phyloP scores from a whole-genome alignment of 306 rosid genomes.

The Dalbergia cochinchinensis region DNA sequence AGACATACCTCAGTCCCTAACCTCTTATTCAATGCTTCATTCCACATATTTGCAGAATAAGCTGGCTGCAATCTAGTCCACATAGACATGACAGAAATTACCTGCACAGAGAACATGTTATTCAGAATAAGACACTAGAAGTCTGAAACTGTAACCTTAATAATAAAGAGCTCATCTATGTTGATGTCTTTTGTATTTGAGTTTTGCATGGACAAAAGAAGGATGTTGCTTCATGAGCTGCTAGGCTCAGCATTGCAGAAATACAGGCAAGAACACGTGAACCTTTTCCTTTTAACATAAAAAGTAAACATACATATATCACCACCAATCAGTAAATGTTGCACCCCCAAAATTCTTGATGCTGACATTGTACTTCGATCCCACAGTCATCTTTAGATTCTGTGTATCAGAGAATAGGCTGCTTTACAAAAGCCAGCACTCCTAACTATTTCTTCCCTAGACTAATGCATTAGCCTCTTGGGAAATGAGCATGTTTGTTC shows the following conservation, averaged over 20 bases:
- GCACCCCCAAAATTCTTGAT: constrained; percentile 9
- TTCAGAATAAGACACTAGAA: constrained; percentile 38
- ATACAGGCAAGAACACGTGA: too few relatives aligned
- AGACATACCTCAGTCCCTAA: constrained; percentile 78
- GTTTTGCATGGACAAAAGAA: constrained; percentile 1
- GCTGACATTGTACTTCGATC: constrained; percentile 10
- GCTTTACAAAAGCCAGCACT: constrained; percentile 14
- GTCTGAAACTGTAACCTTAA: constrained; percentile 12
- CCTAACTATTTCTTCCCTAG: constrained; percentile 30
- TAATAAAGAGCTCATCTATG: background rate
- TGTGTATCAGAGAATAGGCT: background rate
- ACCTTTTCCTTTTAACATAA: constrained; percentile 13
- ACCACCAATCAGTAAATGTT: background rate
- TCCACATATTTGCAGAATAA: constrained; percentile 97
- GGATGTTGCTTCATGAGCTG: constrained; percentile 7
- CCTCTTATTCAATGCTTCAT: constrained; percentile 94
- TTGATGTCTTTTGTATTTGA: background rate
- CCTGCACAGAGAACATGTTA: constrained; percentile 56
- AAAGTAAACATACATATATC: constrained; percentile 5
- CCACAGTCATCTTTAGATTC: constrained; percentile 1
- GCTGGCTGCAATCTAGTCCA: constrained; percentile 94
- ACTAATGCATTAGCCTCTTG: background rate
- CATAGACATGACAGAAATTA: constrained; percentile 97
- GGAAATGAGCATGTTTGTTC: constrained; percentile 20
- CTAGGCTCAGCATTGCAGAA: too few relatives aligned